phyloP scores from a whole-genome alignment of 2,329 filamentous ascomycete genomes.

The Talaromyces sp. region DNA sequence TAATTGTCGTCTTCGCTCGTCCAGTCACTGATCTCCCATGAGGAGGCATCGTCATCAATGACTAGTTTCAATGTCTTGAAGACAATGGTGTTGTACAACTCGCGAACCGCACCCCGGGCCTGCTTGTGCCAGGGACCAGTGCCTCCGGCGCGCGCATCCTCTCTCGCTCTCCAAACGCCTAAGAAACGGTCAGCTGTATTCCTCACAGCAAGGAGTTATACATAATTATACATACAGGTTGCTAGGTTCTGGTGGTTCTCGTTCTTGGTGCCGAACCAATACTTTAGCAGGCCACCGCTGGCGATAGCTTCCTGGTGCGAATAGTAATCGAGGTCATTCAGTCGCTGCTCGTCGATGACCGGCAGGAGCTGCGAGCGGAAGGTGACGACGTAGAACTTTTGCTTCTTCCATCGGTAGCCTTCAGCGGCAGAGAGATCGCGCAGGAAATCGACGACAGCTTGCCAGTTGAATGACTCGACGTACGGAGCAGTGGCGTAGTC shows the following conservation, averaged over 20 bases:
- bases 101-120: conserved; percentile 45
- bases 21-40: conserved; percentile 56
- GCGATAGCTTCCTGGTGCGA: conserved; percentile 75
- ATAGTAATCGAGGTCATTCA: conserved; percentile 69
- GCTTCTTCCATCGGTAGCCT: conserved; percentile 53
- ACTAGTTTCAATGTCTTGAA: conserved; percentile 60
- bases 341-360: conserved; percentile 60
- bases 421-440: conserved; percentile 46
- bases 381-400: conserved; percentile 75
- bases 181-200: conserved; percentile 34
- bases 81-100: conserved; percentile 59
- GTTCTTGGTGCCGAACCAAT: conserved; percentile 82
- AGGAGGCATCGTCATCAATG: conserved; percentile 59
- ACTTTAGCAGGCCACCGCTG: conserved; percentile 81
- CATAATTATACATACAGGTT: conserved; percentile 54
- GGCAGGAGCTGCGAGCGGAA: conserved; percentile 71
- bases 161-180: conserved; percentile 60
- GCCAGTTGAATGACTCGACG: conserved; percentile 72
- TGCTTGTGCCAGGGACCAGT: conserved; percentile 53
- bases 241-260: conserved; percentile 69
- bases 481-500: conserved; percentile 78
- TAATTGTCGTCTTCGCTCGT: not conserved
- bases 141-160: conserved; percentile 58
- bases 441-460: conserved; percentile 55
- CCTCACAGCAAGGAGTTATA: no score